A percentile compares a stretch with the other conserved stretches of the same genome.
Conservation (phyloP, 208 protist species). For the Crithidia bombi region DNA sequence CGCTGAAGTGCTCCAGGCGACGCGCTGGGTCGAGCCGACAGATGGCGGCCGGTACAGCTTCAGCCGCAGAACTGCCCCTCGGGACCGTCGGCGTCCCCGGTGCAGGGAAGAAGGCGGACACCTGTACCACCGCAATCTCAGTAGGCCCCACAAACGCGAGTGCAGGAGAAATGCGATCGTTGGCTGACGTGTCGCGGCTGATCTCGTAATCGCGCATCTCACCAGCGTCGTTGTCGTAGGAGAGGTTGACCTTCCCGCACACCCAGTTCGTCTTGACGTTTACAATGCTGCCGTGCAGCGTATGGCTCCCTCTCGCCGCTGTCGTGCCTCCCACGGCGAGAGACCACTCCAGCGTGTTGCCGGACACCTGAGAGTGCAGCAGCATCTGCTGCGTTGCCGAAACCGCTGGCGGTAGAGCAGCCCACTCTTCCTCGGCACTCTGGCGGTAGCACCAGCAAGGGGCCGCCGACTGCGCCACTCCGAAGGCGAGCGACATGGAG, state of each 20-base stretch:
- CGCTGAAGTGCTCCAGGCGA: slow-evolving; percentile 60
- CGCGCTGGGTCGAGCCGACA: slow-evolving; percentile 51
- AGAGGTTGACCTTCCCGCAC: slow-evolving; percentile 46
- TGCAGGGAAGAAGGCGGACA: slow-evolving; percentile 36
- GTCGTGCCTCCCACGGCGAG: slow-evolving; percentile 24
- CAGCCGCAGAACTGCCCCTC: slow-evolving; percentile 3
- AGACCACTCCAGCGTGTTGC: slow-evolving; percentile 39
- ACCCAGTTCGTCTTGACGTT: slow-evolving; percentile 51
- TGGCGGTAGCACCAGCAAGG: slow-evolving; percentile 53
- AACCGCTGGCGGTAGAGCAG: slow-evolving; percentile 27
- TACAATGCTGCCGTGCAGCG: slow-evolving; percentile 47
- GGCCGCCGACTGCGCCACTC: slow-evolving; percentile 36
- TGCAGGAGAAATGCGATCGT: slow-evolving; percentile 36
- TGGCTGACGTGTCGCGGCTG: slow-evolving; percentile 36
- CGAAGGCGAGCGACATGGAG: slow-evolving; percentile 51
- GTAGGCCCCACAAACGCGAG: slow-evolving; percentile 48
- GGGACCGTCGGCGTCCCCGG: not conserved
- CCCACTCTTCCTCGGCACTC: slow-evolving; percentile 38
- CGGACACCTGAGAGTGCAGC: slow-evolving; percentile 28
- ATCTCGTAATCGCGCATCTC: slow-evolving; percentile 62
- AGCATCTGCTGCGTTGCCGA: slow-evolving; percentile 24
- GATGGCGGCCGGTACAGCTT: slow-evolving; percentile 25
- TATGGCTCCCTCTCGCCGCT: slow-evolving; percentile 20
- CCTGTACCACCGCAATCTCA: slow-evolving; percentile 51
- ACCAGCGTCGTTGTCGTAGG: slow-evolving; percentile 48